Base-by-base conservation (phyloP, 352 stramenopile genomes). In the Stramenopiles sp. region DNA sequence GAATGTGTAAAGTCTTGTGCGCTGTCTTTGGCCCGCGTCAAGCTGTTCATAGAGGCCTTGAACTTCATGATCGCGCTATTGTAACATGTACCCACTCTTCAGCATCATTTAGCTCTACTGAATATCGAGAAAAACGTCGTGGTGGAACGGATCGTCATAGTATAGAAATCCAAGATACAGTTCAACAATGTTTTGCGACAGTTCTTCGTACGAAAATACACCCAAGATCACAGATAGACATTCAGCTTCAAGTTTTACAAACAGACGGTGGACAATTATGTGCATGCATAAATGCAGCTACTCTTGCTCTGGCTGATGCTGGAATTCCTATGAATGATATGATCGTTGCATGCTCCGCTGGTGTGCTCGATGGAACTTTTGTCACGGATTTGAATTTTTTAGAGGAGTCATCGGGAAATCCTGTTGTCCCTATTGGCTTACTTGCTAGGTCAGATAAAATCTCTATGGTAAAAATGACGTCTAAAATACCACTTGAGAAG, bases 261-360 rank as follows among this genome's bases (percentile, higher is more conserved):
- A 61, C 66, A 2, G 71, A 86, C 44, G 71, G 71, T 22, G 64
- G 69, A 18, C 61, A 74, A 43, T 48, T 80, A n/a, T 50, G 65
- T 0, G 66, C 68, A 15, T 71, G 61, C 35, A 71, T 81, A 48
- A 86, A 86, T 46, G 71, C 69, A 12, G 66, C 75, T 22, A 72
- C 66, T 12, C 52, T 83, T 41, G 71, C 71, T 38, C 54, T 86
- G 0, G 70, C 79, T 24, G 68, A 86, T 42, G 71, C 71, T 0
- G 71, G 71, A 21, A 77, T 86, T 36, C 65, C 69, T 24, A 65
- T 86, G 48, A 62, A 69, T 28, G 71, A 86, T 49, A 76, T 81
- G 50, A 67, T 86, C 7, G 66, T 78, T 24, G 64, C 63, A 3
- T 78, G 56, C 10, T 78, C 64, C 10, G 68, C 68, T 1, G 71